A percentile compares a stretch with the other conserved stretches of the same genome.
phyloP scores from a whole-genome alignment of 176 grass and related monocot species.

The Carex cristatella region DNA sequence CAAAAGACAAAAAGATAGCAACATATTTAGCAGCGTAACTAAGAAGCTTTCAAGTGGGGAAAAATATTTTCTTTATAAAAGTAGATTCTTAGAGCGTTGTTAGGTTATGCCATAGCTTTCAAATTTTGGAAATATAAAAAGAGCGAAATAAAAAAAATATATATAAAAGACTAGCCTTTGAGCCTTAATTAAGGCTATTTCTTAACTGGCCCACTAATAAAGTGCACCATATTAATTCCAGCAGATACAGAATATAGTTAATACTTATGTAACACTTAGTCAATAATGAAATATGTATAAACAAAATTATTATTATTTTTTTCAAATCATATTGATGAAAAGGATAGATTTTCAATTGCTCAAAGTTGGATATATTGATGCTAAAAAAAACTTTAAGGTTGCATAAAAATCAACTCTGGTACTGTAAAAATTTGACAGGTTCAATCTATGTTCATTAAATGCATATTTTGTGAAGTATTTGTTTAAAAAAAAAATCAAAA shows the following conservation, averaged over 20 bases:
- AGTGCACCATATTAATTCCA: neutral
- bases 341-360: too few species aligned
- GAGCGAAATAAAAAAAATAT: neutral
- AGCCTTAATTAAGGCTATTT: neutral
- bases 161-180: neutral
- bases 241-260: too few species aligned
- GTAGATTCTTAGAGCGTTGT: conserved; percentile 16
- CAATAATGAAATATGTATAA: too few species aligned
- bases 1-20: neutral
- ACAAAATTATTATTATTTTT: too few species aligned
- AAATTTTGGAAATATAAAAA: conserved; percentile 8
- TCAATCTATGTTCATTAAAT: too few species aligned
- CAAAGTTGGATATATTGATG: neutral
- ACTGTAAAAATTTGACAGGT: too few species aligned
- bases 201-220: neutral
- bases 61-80: neutral
- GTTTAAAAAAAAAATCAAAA: too few species aligned
- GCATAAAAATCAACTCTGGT: neutral
- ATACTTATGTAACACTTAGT: too few species aligned
- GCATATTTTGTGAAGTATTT: too few species aligned
- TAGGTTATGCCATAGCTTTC: conserved; percentile 19
- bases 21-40: neutral
- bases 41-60: neutral
- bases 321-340: neutral
- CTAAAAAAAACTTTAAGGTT: neutral